These are phyloP conservation scores for Passiflora organensis DNA, from an alignment of 345 rosid genomes.

Conservation along the genomic window DNA sequence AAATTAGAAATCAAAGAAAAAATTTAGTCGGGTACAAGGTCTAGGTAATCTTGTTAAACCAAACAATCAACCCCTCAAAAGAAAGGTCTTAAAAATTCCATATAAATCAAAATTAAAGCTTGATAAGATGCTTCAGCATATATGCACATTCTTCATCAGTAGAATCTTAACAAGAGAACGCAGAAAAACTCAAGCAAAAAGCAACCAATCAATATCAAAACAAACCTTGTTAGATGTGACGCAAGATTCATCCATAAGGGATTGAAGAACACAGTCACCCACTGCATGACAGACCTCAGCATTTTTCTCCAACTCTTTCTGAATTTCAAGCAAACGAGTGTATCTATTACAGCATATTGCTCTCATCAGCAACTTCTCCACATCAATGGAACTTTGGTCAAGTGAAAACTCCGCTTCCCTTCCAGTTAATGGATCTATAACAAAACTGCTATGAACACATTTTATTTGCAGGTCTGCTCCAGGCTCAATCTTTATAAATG, in stretches of 20 bases:
- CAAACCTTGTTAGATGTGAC: slow-evolving; percentile 45
- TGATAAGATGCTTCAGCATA: neutral
- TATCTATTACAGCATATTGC: slow-evolving; percentile 85
- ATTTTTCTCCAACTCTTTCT: slow-evolving; percentile 75
- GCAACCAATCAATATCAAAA: slow-evolving; percentile 7
- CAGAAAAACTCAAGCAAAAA: neutral
- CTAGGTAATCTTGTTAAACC: neutral
- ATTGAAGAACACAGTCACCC: slow-evolving; percentile 62
- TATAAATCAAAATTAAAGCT: neutral
- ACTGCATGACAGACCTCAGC: slow-evolving; percentile 54
- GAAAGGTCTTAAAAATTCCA: neutral
- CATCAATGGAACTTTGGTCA: slow-evolving; percentile 82
- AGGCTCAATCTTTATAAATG: slow-evolving; percentile 83
- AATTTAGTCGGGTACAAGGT: too few relatives aligned
- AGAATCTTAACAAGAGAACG: neutral
- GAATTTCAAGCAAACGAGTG: slow-evolving; percentile 89
- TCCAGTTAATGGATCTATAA: slow-evolving; percentile 73
- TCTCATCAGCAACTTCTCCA: slow-evolving; percentile 79
- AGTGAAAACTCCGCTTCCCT: slow-evolving; percentile 81
- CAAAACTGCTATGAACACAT: slow-evolving; percentile 72
- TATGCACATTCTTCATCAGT: too few relatives aligned
- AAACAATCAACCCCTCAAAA: neutral
- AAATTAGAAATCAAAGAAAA: neutral
- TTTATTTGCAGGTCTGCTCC: slow-evolving; percentile 76
- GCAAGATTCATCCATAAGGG: slow-evolving; percentile 48